These are phyloP conservation scores for Corchorus capsularis DNA, from an alignment of 345 rosid genomes.

Conservation along the genomic window DNA sequence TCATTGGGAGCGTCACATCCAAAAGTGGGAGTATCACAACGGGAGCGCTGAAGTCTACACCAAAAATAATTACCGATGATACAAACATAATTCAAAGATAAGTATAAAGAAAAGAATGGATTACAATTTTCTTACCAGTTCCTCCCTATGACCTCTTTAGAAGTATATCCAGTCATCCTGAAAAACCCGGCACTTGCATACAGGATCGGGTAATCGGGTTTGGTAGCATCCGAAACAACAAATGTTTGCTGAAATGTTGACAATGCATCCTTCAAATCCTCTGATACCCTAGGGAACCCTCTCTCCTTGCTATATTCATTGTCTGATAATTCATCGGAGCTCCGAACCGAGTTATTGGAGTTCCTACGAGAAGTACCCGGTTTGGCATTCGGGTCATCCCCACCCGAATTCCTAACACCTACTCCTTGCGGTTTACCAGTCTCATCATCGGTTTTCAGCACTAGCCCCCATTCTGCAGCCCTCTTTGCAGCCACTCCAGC, in stretches of 20 bases:
- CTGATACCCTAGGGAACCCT: constrained; percentile 76
- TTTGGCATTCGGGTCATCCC: constrained; percentile 54
- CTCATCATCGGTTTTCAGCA: constrained; percentile 69
- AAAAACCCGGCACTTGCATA: constrained; percentile 99
- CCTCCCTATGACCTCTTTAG: constrained; percentile 92
- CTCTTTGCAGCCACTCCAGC: constrained; percentile 69
- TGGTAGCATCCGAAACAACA: constrained; percentile 93
- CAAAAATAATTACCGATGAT: too few relatives aligned
- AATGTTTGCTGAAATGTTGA: constrained; percentile 94
- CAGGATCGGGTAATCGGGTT: constrained; percentile 84
- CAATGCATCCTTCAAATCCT: constrained; percentile 73
- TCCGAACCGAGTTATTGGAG: constrained; percentile 73
- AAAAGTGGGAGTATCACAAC: too few relatives aligned
- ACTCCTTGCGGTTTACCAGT: constrained; percentile 90
- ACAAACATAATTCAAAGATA: not conserved
- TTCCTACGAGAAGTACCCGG: constrained; percentile 50
- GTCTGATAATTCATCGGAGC: constrained; percentile 70
- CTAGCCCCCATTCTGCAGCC: constrained; percentile 99
- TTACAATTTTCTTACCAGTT: constrained; percentile 56
- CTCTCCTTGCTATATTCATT: constrained; percentile 44
- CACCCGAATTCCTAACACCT: constrained; percentile 74
- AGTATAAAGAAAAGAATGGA: not conserved
- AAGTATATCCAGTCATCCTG: constrained; percentile 93
- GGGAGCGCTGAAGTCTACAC: too few relatives aligned
- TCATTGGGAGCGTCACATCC: too few relatives aligned